phyloP scores from a whole-genome alignment of 23 red algal species.

The Cyanidium caldarium region DNA sequence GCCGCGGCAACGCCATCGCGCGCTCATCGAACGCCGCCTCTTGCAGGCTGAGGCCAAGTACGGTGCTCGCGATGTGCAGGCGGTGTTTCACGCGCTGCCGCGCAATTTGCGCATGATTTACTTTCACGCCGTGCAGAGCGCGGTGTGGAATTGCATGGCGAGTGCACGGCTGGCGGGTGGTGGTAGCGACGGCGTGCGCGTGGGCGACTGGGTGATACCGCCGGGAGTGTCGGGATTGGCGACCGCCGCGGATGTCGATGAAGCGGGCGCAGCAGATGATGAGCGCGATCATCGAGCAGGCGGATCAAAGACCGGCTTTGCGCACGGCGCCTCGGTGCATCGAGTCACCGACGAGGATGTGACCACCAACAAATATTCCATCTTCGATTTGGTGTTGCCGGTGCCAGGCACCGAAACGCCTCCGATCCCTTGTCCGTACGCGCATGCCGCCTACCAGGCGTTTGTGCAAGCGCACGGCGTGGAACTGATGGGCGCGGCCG shows the following conservation, averaged over 20 bases:
- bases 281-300: neutral
- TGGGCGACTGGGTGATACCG: constrained; percentile 12
- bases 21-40: neutral
- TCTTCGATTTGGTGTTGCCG: neutral
- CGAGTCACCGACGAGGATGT: neutral
- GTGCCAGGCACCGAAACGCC: neutral
- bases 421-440: neutral
- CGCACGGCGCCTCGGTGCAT: neutral
- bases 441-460: neutral
- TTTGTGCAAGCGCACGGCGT: neutral
- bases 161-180: constrained; percentile 30
- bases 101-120: constrained; percentile 65
- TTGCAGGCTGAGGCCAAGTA: neutral
- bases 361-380: neutral
- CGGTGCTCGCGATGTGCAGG: constrained; percentile 24
- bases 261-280: neutral
- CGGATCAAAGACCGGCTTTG: neutral
- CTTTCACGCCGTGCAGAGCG: constrained; percentile 81
- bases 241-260: constrained; percentile 31
- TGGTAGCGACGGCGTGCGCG: neutral
- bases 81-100: constrained; percentile 52
- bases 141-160: constrained; percentile 90
- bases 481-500: neutral
- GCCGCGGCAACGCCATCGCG: neutral
- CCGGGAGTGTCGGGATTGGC: neutral